These are phyloP conservation scores for Phaseolus lunatus DNA, from an alignment of 306 rosid species.

Conservation along the genomic window DNA sequence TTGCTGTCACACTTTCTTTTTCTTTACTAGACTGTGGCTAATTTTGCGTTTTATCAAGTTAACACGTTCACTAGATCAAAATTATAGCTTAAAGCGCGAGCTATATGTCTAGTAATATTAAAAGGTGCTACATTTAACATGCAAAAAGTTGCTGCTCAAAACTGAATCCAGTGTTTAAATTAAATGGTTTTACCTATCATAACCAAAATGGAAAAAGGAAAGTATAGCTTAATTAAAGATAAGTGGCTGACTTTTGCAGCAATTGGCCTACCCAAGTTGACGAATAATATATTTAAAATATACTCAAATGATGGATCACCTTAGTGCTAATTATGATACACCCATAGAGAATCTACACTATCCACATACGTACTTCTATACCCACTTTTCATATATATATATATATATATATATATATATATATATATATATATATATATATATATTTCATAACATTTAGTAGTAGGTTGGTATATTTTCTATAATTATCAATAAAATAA, in stretches of 20 bases:
- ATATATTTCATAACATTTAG: no score
- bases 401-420: not conserved
- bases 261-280: constrained; percentile 34
- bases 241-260: constrained; percentile 43
- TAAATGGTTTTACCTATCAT: constrained; percentile 1
- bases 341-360: not conserved
- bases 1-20: not conserved
- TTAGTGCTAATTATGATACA: constrained; percentile 3
- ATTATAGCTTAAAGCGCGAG: constrained; percentile 15
- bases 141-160: constrained; percentile 9
- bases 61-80: constrained; percentile 21
- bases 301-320: not conserved
- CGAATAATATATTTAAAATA: not conserved
- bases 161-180: constrained; percentile 20
- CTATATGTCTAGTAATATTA: constrained; percentile 27
- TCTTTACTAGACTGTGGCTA: not conserved
- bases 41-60: constrained; percentile 11
- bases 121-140: constrained; percentile 19
- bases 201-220: not conserved
- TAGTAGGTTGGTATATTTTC: no score
- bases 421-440: no score
- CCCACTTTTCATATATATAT: no score
- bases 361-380: not conserved
- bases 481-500: no score
- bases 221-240: constrained; percentile 13